A percentile compares a stretch with the other conserved stretches of the same genome.
Conservation (phyloP, 257 asterid genomes). For the Fraxinus americana region DNA sequence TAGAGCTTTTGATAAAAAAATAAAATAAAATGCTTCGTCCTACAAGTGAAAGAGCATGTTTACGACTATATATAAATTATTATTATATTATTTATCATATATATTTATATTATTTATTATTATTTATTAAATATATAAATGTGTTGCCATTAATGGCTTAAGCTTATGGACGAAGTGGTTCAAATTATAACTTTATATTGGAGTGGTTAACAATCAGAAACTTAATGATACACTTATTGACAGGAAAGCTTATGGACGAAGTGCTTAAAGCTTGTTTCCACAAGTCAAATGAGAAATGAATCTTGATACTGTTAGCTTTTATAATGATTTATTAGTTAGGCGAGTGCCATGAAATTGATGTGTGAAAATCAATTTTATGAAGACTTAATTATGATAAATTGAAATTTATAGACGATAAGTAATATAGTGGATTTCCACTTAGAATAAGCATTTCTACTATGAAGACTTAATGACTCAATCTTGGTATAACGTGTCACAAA, state of each 20-base stretch:
- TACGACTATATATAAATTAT: too few species aligned
- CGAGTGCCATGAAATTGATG: not conserved
- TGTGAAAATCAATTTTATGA: not conserved
- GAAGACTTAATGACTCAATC: not conserved
- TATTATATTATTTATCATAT: too few species aligned
- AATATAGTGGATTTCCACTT: not conserved
- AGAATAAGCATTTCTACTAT: not conserved
- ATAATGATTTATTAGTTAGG: not conserved
- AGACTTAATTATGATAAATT: not conserved
- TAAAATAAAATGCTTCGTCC: too few species aligned
- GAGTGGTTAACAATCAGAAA: not conserved
- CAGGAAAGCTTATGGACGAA: not conserved
- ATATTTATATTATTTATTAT: too few species aligned
- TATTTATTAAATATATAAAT: too few species aligned
- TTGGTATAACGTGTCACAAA: not conserved
- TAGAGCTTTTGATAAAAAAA: too few species aligned
- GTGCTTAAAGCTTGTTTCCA: not conserved
- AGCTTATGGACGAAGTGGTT: too few species aligned
- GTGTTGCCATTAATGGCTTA: too few species aligned
- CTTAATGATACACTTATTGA: not conserved
- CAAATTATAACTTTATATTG: too few species aligned
- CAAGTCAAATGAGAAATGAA: not conserved
- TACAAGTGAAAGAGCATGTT: too few species aligned
- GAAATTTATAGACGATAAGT: not conserved
- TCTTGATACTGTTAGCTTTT: not conserved